Conservation (phyloP, 1,284 basidiomycete species). For the Bjerkandera adusta region DNA sequence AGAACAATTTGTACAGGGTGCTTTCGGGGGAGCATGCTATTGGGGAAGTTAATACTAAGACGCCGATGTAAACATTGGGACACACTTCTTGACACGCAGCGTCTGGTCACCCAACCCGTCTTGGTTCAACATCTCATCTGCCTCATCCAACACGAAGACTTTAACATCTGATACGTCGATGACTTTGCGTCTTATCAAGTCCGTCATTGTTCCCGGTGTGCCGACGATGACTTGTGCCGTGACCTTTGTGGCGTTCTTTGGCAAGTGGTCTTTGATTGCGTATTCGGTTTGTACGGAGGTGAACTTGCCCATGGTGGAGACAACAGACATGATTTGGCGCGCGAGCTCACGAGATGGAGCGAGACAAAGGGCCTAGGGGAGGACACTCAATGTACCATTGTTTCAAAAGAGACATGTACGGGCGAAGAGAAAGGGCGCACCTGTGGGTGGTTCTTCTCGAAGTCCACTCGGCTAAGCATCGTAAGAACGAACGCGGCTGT, state of each 20-base stretch:
- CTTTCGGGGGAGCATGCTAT: conserved; percentile 63
- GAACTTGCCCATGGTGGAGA: conserved; percentile 94
- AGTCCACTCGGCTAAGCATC: conserved; percentile 95
- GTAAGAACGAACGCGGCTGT: conserved; percentile 98
- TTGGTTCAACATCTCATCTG: conserved; percentile 98
- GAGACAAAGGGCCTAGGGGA: conserved; percentile 79
- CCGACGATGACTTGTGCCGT: conserved; percentile 93
- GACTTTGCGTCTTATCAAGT: conserved; percentile 73
- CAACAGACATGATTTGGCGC: conserved; percentile 95
- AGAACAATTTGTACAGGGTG: conserved; percentile 83
- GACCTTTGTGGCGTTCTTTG: conserved; percentile 66
- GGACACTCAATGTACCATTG: conserved; percentile 10
- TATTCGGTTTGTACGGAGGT: conserved; percentile 91
- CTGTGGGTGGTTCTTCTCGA: conserved; percentile 80
- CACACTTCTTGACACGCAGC: conserved; percentile 90
- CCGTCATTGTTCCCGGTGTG: conserved; percentile 93
- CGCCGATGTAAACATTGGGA: conserved; percentile 13
- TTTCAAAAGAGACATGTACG: conserved; percentile 2
- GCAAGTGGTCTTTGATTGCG: conserved; percentile 87
- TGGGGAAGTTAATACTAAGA: conserved; percentile 9
- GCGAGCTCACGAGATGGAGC: conserved; percentile 97
- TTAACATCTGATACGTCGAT: conserved; percentile 83
- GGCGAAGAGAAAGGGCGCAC: conserved; percentile 40
- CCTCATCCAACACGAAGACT: conserved; percentile 97
- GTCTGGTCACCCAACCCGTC: conserved; percentile 98